A percentile compares a stretch with the other conserved stretches of the same genome.
These are phyloP conservation scores for Saturnispora serradocipensis DNA, from an alignment of 805 yeast species.

Conservation along the genomic window DNA sequence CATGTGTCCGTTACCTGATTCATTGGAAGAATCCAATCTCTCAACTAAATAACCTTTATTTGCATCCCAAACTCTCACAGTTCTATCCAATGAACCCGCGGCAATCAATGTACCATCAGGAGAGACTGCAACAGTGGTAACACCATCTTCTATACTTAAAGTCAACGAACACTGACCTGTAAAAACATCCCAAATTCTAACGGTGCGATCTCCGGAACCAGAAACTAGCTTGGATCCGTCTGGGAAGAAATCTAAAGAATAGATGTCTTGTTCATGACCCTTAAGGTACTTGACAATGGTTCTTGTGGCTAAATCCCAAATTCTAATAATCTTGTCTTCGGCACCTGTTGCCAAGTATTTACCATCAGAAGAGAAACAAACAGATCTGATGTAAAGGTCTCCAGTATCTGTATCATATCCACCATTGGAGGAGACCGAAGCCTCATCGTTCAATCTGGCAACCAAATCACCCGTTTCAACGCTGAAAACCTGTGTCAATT, in stretches of 20 bases:
- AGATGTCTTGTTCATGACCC: constrained; percentile 97
- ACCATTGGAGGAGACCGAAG: constrained; percentile 35
- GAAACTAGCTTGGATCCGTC: constrained; percentile 89
- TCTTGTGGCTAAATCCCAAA: constrained; percentile 87
- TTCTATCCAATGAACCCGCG: constrained; percentile 91
- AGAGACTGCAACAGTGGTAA: constrained; percentile 93
- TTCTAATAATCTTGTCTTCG: constrained; percentile 81
- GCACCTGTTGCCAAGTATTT: constrained; percentile 91
- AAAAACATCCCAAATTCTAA: constrained; percentile 90
- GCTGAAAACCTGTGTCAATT: constrained; percentile 87
- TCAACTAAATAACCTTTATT: constrained; percentile 86
- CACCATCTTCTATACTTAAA: constrained; percentile 91
- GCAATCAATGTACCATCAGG: constrained; percentile 93
- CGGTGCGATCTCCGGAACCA: constrained; percentile 95
- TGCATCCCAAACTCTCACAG: constrained; percentile 96
- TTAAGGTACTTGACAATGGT: constrained; percentile 76
- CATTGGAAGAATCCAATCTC: constrained; percentile 82
- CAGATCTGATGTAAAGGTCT: constrained; percentile 89
- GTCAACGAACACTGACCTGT: constrained; percentile 85
- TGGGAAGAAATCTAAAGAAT: constrained; percentile 90
- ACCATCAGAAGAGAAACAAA: constrained; percentile 93
- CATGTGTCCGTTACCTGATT: constrained; percentile 86
- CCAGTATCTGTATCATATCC: constrained; percentile 55
- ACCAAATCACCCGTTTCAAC: constrained; percentile 86
- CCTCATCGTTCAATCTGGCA: constrained; percentile 79